Conservation (phyloP, 1,139 yeast genomes). For the Zygoascus meyerae region DNA sequence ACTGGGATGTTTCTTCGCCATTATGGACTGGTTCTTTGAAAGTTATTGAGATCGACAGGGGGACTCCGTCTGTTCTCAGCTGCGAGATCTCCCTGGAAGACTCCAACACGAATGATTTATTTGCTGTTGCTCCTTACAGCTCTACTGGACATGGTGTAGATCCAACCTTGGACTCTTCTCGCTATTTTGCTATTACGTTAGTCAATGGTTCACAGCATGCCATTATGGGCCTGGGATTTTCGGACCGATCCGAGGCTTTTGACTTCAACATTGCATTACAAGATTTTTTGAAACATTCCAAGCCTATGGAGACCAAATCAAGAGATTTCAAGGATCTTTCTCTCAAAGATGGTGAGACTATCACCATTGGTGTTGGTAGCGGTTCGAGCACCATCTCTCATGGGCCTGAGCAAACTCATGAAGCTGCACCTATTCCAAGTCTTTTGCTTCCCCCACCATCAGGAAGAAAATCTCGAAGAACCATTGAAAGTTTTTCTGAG, state of each 20-base stretch:
- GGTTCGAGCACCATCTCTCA: slow-evolving; percentile 1
- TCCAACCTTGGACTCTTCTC: slow-evolving; percentile 29
- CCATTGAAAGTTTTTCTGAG: not conserved
- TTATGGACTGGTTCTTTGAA: slow-evolving; percentile 36
- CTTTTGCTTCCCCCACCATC: slow-evolving; percentile 24
- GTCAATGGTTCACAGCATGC: slow-evolving; percentile 33
- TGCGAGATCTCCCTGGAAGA: slow-evolving; percentile 33
- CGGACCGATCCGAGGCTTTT: slow-evolving; percentile 33
- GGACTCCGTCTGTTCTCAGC: slow-evolving; percentile 15
- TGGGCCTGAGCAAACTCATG: slow-evolving; percentile 12
- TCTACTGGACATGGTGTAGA: slow-evolving; percentile 28
- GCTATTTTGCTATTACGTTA: slow-evolving; percentile 32
- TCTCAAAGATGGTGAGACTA: slow-evolving; percentile 27
- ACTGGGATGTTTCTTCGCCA: slow-evolving; percentile 35
- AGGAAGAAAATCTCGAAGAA: slow-evolving; percentile 8
- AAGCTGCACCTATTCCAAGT: slow-evolving; percentile 15
- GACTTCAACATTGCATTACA: slow-evolving; percentile 40
- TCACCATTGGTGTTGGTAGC: slow-evolving; percentile 24
- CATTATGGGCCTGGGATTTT: slow-evolving; percentile 39
- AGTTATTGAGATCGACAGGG: slow-evolving; percentile 29
- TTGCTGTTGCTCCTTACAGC: slow-evolving; percentile 34
- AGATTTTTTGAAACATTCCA: slow-evolving; percentile 30
- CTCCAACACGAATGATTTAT: slow-evolving; percentile 27
- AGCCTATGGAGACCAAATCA: slow-evolving; percentile 18
- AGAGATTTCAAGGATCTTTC: slow-evolving; percentile 22